Conservation (phyloP, 768 basidiomycete genomes). For the Zangia roseola region DNA sequence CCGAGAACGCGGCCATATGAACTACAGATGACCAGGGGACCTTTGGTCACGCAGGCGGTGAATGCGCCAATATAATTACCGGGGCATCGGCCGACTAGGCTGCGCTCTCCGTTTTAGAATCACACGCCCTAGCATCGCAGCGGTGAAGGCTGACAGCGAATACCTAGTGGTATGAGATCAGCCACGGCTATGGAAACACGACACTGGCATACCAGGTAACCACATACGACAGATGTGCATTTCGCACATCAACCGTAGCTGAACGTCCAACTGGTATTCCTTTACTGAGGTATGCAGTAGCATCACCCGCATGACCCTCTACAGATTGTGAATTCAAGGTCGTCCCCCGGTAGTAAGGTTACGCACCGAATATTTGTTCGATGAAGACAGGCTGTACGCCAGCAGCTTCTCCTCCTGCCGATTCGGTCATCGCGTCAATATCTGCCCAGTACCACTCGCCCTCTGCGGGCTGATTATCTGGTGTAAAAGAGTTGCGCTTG, state of each 20-base stretch:
- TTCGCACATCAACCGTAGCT: conserved; percentile 83
- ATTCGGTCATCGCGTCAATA: conserved; percentile 73
- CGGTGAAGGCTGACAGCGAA: conserved; percentile 81
- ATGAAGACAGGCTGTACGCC: conserved; percentile 86
- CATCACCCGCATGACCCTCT: conserved; percentile 89
- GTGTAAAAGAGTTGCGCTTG: conserved; percentile 77
- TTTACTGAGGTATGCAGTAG: conserved; percentile 50
- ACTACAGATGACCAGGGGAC: conserved; percentile 3
- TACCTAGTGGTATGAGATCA: conserved; percentile 56
- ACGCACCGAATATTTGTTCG: conserved; percentile 87
- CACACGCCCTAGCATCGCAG: conserved; percentile 76
- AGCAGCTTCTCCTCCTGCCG: conserved; percentile 67
- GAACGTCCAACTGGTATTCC: conserved; percentile 86
- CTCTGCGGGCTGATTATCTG: conserved; percentile 76
- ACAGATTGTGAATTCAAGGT: conserved; percentile 10
- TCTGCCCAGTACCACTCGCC: conserved; percentile 95
- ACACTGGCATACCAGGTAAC: conserved; percentile 74
- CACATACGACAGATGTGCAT: conserved; percentile 93
- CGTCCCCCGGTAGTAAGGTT: neutral
- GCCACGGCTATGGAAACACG: conserved; percentile 1
- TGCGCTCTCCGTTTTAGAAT: conserved; percentile 53
- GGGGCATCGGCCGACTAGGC: conserved; percentile 55
- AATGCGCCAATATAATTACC: conserved; percentile 29
- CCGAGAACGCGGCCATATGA: neutral
- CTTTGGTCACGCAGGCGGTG: neutral